Base-by-base conservation (phyloP, 768 basidiomycete species). In the Mycena amicta region DNA sequence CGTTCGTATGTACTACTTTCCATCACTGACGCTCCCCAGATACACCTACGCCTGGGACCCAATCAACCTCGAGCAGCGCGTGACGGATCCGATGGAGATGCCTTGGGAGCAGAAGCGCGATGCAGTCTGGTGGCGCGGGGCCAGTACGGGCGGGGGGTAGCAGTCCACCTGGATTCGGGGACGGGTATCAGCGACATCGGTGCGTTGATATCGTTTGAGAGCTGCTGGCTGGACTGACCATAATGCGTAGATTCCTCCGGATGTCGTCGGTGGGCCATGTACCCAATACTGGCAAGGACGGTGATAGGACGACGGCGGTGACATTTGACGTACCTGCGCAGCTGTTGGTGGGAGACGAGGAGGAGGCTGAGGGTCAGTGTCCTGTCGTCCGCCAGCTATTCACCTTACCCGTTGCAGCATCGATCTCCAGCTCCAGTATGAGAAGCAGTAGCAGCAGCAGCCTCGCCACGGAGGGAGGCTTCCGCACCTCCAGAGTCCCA, bases 1-100 rank as follows among this genome's bases (percentile, higher is more conserved):
- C 12, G 50, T 60, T 37, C 18, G 22, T 29, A 27, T 13, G 15
- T 22, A 5, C 22, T 52, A 15, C 31, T 11, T 52, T 52, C 22
- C 22, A 3, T 30, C 31, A 3, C 26, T 22, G 20, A 45, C 16
- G 37, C 45, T 15, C 45, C 2, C 37, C 53, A 62, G 61, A 41
- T 95, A 96, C 66, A 94, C 95, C 1, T 98, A 96, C 58, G 95
- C 87, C 0, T 98, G 92, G 90, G 93, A 97, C 68, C 75, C 87
- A 0, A 79, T 88, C 20, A 87, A 89, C 59, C 75, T 87, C 62
- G 82, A 88, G 58, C 75, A 89, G 61, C 86, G 88, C 63, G 87
- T 86, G 5, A 82, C 90, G 2, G 96, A 98, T 64, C 79, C 86
- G 53, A 90, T 93, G 87, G 95, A 98, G 67, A 71, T 85, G 1